Base-by-base conservation (phyloP, 139 green algal genomes). In the Picochlorum sp. region DNA sequence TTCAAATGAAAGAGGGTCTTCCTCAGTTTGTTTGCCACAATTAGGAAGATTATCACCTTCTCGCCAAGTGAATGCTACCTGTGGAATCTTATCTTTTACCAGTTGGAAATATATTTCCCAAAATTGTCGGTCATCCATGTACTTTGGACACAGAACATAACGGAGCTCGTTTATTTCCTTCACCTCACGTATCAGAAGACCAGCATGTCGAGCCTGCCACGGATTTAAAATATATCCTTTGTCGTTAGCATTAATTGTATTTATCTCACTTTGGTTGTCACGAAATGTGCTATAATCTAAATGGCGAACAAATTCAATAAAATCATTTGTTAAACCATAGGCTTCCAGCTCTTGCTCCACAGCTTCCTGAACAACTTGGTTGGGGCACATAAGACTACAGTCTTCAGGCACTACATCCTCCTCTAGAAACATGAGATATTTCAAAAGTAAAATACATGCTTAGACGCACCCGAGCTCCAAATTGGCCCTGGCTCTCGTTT, bases 61-160 rank as follows among this genome's bases (percentile, higher is more conserved):
- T 9, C 13, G 6, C 66, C 67, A 75, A 12, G 6, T 20, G 33
- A 44, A 75, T 35, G 61, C 61, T 2, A 41, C 53, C 3, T 50
- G 45, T 1, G 72, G 77, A 5, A 85, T 62, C 55, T 74, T 51
- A 31, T 66, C 35, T 29, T 63, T 63, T 22, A 50, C 50, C 2
- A 89, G 67, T 2, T 56, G 72, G 53, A 90, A 93, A 63, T 93
- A 93, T n/a, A 89, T 70, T 5, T 78, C 63, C 85, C 85, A 93
- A 58, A 93, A 93, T 24, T 74, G 53, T 47, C 79, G 66, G 25
- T 93, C 85, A 5, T 55, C 70, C 84, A 93, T 89, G 50, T 79
- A 74, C 50, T 73, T 89, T 4, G 84, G 85, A 58, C 78, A 88
- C 25, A 93, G 69, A 50, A 87, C 79, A 37, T 82, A 93, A 22